Evolutionary conservation across 352 stramenopile species (phyloP), one percentile per base, ranked within the genome.

Genomic region (Globisporangium uncinulatum): DNA sequence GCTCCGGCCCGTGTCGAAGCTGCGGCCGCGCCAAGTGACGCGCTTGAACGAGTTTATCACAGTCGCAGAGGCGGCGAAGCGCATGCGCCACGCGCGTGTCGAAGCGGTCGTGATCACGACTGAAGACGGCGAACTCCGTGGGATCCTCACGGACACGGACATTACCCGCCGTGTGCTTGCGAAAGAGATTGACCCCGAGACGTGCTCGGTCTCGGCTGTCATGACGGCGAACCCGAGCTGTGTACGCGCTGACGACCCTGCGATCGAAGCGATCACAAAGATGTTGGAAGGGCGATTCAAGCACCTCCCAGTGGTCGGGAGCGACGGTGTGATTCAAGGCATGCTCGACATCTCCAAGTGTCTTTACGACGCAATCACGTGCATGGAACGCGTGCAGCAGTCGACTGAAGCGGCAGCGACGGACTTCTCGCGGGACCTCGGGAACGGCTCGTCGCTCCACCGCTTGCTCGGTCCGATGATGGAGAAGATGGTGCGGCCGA

Each of bases 331-430:
- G 5, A 76, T 91, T 20, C 76, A 85, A 51, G 83, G 84, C 32
- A 93, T 96, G 80, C 65, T 96, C n/a, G 83, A 96, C 45, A 94
- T 96, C 43, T 92, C 86, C 53, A 96, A 96, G 70, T 94, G 85
- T 58, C 61, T 96, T 4, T 91, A 92, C 47, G 86, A 96, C 51
- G 86, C 86, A 14, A 94, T 96, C 60, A 89, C 73, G 20, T 89
- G 82, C 64, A 76, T 94, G 78, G 85, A 94, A 50, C 88, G 82
- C 41, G 84, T 92, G n/a, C 85, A 94, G 61, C 80, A 92, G 56
- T 91, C 83, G 20, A 93, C 83, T 0, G 84, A 93, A 59, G 72
- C 74, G 0, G 84, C 85, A 3, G 84, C 86, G 24, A 83, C 65
- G 4, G 83, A 96, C 54, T 90, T 94, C 48, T 92, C 80, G 19